phyloP scores from a whole-genome alignment of 2,329 filamentous ascomycete species.

The Neodidymelliopsis sp. region DNA sequence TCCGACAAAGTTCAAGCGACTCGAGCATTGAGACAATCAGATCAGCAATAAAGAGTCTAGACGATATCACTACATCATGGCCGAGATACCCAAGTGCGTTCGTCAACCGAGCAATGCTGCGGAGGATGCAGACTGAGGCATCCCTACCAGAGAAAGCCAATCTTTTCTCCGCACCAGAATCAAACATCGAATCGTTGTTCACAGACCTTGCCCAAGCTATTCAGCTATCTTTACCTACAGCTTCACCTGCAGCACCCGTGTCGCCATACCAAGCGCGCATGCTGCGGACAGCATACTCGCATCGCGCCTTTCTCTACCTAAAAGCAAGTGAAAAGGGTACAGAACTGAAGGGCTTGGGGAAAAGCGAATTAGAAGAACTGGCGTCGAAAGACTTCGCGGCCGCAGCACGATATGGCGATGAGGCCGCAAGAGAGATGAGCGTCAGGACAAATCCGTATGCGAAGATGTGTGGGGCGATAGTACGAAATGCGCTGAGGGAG shows the following conservation, averaged over 20 bases:
- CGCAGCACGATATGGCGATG: conserved; percentile 64
- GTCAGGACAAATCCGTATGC: conserved; percentile 69
- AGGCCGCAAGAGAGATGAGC: conserved; percentile 63
- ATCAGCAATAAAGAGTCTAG: conserved; percentile 52
- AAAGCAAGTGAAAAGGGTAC: conserved; percentile 50
- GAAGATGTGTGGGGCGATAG: conserved; percentile 68
- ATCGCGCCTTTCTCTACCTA: conserved; percentile 62
- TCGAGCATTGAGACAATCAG: conserved; percentile 24
- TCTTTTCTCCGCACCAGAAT: conserved; percentile 25
- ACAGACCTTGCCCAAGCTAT: conserved; percentile 59
- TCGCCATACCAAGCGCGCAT: conserved; percentile 67
- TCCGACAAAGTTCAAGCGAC: conserved; percentile 36
- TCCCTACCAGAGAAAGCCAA: background rate
- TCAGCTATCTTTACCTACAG: conserved; percentile 55
- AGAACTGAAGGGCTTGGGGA: conserved; percentile 42
- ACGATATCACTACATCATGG: conserved; percentile 62
- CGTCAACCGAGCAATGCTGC: conserved; percentile 77
- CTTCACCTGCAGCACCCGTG: conserved; percentile 49
- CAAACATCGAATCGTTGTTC: conserved; percentile 35
- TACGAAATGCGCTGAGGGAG: conserved; percentile 65
- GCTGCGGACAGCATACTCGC: conserved; percentile 74
- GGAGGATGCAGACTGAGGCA: conserved; percentile 58
- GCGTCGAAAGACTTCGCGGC: conserved; percentile 63
- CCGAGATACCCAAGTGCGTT: conserved; percentile 75
- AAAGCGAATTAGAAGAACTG: conserved; percentile 60